phyloP scores from a whole-genome alignment of 108 stramenopile species.

The Pseudonitzschia multistriata region DNA sequence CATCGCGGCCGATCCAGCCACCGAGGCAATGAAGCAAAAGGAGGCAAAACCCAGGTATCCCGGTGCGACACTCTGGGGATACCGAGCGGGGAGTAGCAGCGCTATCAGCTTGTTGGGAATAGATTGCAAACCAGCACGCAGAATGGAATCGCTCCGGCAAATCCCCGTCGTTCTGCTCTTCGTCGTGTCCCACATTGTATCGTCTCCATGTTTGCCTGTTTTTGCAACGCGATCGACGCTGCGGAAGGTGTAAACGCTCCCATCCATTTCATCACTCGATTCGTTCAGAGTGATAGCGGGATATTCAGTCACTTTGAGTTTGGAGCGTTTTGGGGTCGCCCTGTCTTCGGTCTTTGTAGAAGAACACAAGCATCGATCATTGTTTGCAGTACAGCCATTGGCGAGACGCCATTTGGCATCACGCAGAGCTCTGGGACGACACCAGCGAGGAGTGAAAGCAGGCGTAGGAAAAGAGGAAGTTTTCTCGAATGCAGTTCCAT shows the following conservation, averaged over 20 bases:
- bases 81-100: constrained; percentile 79
- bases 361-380: neutral
- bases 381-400: neutral
- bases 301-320: neutral
- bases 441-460: neutral
- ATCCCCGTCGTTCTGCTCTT: neutral
- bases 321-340: neutral
- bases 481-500: neutral
- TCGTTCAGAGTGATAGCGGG: neutral
- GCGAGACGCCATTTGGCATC: neutral
- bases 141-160: neutral
- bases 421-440: neutral
- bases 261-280: neutral
- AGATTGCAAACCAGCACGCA: neutral
- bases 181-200: neutral
- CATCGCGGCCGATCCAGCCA: constrained; percentile 77
- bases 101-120: constrained; percentile 14
- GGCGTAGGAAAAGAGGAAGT: neutral
- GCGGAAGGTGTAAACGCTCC: neutral
- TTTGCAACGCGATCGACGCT: too few species aligned
- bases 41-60: constrained; percentile 68
- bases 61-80: constrained; percentile 71
- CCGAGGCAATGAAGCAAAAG: constrained; percentile 60
- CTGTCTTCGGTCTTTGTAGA: neutral
- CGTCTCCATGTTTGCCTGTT: neutral